These are phyloP conservation scores for Ustilago shanxiensis DNA, from an alignment of 1,284 basidiomycete genomes.

Conservation along the genomic window DNA sequence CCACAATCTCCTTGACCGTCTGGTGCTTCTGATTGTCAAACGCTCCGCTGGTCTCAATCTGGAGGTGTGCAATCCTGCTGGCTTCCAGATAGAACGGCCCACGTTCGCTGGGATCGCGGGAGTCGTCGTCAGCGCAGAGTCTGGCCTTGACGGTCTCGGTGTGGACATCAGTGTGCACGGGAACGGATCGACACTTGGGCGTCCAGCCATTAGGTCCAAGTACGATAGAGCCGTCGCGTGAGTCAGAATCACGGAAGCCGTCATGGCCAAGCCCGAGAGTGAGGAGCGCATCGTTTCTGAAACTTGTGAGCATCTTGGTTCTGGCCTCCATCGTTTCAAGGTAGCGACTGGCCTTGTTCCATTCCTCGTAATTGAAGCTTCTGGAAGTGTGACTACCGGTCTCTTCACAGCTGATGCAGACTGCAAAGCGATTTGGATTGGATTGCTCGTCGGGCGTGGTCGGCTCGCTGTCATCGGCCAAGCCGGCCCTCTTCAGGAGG, in stretches of 20 bases:
- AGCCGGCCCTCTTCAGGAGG: conserved; percentile 14
- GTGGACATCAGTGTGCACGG: conserved; percentile 28
- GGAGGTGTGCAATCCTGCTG: conserved; percentile 66
- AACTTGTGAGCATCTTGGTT: conserved; percentile 77
- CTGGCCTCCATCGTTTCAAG: conserved; percentile 76
- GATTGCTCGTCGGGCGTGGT: conserved; percentile 70
- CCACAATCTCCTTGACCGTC: conserved; percentile 17
- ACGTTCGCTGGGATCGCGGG: conserved; percentile 9
- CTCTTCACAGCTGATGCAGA: conserved; percentile 88
- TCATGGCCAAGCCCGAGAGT: conserved; percentile 16
- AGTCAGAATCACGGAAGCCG: conserved; percentile 19
- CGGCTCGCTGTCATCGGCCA: conserved; percentile 36
- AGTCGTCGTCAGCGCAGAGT: conserved; percentile 2
- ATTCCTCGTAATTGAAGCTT: conserved; percentile 62
- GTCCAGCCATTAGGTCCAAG: conserved; percentile 67
- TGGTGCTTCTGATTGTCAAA: conserved; percentile 59
- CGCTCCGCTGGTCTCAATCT: conserved; percentile 36
- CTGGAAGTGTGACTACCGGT: conserved; percentile 71
- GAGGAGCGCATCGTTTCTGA: conserved; percentile 74
- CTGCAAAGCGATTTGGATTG: conserved; percentile 79
- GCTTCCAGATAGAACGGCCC: conserved; percentile 36
- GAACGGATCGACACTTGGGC: conserved; percentile 38
- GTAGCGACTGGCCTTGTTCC: conserved; percentile 74
- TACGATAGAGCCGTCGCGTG: conserved; percentile 45
- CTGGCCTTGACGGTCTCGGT: conserved; percentile 24